Base-by-base conservation (phyloP, 495 filamentous ascomycete species). In the Elasticomyces elasticus region DNA sequence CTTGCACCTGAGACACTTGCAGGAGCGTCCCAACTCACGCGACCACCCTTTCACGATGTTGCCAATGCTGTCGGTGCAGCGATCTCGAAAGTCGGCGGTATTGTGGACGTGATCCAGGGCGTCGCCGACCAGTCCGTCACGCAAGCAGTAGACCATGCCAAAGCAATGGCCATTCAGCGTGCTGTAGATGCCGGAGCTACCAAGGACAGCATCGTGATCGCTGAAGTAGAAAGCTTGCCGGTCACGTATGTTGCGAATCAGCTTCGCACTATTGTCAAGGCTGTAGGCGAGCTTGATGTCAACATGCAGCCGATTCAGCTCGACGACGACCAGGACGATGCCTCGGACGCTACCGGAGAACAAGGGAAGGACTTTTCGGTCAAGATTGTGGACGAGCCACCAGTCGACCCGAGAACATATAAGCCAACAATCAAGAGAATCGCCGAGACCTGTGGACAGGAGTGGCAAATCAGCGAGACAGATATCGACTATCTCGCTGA, bases 21-120 rank as follows among this genome's bases (percentile, higher is more conserved):
- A 48, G 64, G 58, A n/a, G 58, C 49, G 35, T 56, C 54, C 2
- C 24, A 49, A 15, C 55, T 65, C 10, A 62, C 59, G 37, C 61
- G 52, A 28, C 64, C 64, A 22, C 51, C 62, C 42, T 67, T 56
- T 50, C 59, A 64, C 26, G 60, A 63, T 25, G 73, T 79, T 9
- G 78, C 76, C 0, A 80, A 80, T 61, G 76, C 78, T 0, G 74
- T 80, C 33, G 76, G 78, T 5, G 76, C 78, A 42, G 78, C 78
- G 5, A 77, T 94, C 47, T 71, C 74, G 13, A 71, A 74, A 51
- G 74, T 79, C 23, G 72, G 70, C 23, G 76, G 72, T 2, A 71
- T 69, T 9, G 66, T 75, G 15, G 74, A 77, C 56, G 66, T 71
- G 19, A 69, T 77, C 40, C 64, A 71, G 56, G 68, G 66, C n/a